A percentile compares a stretch with the other conserved stretches of the same genome.
Evolutionary conservation across 805 yeast genomes (phyloP).

Genomic region (Sungouiozyma intestinalis): DNA sequence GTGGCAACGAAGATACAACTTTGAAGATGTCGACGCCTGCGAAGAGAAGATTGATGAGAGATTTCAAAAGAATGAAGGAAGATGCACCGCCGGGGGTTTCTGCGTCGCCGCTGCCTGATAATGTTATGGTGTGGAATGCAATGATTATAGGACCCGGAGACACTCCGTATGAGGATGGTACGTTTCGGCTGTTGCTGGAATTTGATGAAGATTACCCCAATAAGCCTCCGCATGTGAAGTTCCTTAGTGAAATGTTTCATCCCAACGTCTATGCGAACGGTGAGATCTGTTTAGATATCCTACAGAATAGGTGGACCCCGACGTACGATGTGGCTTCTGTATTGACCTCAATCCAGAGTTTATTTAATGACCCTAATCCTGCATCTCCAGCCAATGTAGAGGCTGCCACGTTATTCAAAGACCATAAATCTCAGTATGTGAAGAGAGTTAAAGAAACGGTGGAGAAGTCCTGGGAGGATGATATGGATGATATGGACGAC

Average conservation of each 20-base stretch:
- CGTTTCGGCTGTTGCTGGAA: slow-evolving; percentile 73
- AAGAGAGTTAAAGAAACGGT: slow-evolving; percentile 92
- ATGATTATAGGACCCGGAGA: slow-evolving; percentile 96
- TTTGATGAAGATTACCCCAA: slow-evolving; percentile 97
- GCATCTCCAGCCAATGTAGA: slow-evolving; percentile 96
- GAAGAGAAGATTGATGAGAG: slow-evolving; percentile 97
- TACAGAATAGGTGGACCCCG: slow-evolving; percentile 97
- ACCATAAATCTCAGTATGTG: slow-evolving; percentile 85
- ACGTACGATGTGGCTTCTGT: slow-evolving; percentile 96
- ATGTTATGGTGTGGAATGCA: slow-evolving; percentile 96
- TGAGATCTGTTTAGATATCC: slow-evolving; percentile 87
- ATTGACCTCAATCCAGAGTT: slow-evolving; percentile 81
- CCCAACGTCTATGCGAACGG: slow-evolving; percentile 96
- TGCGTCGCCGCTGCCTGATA: slow-evolving; percentile 93
- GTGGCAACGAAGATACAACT: no score
- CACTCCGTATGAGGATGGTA: slow-evolving; percentile 97
- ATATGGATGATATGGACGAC: slow-evolving; percentile 36
- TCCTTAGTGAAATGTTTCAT: slow-evolving; percentile 90
- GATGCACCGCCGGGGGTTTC: slow-evolving; percentile 98
- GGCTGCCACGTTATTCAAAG: slow-evolving; percentile 91
- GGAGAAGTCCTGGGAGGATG: slow-evolving; percentile 88
- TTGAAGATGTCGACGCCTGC: slow-evolving; percentile 99
- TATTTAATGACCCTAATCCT: slow-evolving; percentile 92
- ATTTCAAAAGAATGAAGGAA: slow-evolving; percentile 94
- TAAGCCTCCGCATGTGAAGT: slow-evolving; percentile 89